Conservation (phyloP, 345 rosid species). For the Triadica sebifera region DNA sequence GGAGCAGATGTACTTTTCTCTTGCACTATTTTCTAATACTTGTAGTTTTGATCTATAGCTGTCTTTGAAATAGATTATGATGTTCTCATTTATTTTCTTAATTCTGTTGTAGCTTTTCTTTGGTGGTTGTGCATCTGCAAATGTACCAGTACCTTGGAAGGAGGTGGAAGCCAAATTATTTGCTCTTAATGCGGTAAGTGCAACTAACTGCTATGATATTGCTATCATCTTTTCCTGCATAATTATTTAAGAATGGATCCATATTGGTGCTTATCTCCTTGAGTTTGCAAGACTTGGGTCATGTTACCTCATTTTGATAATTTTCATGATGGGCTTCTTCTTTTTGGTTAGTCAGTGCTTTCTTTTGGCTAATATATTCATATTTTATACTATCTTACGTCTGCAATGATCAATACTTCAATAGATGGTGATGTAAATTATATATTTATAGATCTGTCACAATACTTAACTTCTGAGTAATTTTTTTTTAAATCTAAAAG, state of each 20-base stretch:
- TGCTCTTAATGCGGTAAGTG: conserved; percentile 74
- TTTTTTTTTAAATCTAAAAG: no score
- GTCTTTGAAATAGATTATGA: not conserved
- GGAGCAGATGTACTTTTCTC: not conserved
- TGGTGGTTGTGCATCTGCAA: conserved; percentile 59
- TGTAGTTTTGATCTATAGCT: not conserved
- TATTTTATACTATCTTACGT: no score
- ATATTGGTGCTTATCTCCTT: not conserved
- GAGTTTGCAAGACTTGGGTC: not conserved
- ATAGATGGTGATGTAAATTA: no score
- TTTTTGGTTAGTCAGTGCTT: not conserved
- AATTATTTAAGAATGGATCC: not conserved
- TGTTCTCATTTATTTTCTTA: conserved; percentile 15
- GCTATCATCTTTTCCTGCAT: not conserved
- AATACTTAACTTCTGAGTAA: no score
- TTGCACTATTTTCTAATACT: not conserved
- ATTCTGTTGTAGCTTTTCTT: conserved; percentile 52
- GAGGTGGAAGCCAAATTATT: conserved; percentile 84
- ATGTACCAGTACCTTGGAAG: conserved; percentile 62
- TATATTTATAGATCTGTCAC: no score
- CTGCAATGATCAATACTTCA: no score
- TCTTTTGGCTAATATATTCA: not conserved
- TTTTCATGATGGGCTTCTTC: not conserved
- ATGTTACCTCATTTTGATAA: not conserved
- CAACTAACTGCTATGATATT: not conserved